Conservation (phyloP, 2,329 filamentous ascomycete species). For the Ceratocystis ficicola region DNA sequence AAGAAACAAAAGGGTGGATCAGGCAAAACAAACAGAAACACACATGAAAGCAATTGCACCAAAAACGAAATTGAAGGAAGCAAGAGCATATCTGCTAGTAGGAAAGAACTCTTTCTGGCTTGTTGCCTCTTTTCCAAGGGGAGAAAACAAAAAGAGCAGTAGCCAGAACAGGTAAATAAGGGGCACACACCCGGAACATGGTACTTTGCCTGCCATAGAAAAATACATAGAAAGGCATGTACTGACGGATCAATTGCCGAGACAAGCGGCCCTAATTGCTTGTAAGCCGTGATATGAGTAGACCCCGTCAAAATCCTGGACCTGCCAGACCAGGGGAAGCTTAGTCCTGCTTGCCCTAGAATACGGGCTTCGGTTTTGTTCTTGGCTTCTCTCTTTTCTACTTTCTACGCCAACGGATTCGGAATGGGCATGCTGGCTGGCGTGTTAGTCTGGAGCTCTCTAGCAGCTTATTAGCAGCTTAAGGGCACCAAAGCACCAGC, state of each 20-base stretch:
- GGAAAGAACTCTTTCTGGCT: conserved; percentile 5
- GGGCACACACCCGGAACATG: neutral
- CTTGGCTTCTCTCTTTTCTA: neutral
- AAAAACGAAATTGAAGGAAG: conserved; percentile 21
- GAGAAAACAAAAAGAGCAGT: neutral
- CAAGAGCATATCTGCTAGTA: neutral
- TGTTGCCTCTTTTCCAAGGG: neutral
- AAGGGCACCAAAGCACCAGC: neutral
- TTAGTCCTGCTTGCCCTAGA: neutral
- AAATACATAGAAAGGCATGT: neutral
- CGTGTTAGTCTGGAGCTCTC: too few species aligned
- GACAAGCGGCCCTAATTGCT: conserved; percentile 4
- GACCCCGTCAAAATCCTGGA: neutral
- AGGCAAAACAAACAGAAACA: conserved; percentile 1
- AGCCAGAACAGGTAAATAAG: neutral
- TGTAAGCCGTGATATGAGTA: conserved; percentile 2
- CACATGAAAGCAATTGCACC: too few species aligned
- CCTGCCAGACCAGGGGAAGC: neutral
- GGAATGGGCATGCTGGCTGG: neutral
- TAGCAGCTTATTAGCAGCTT: too few species aligned
- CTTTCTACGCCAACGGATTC: neutral
- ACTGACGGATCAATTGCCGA: conserved; percentile 6
- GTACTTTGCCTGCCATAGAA: neutral
- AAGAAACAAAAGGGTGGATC: conserved; percentile 2
- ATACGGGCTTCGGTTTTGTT: neutral